These are phyloP conservation scores for Melastoma candidum DNA, from an alignment of 441 rosid genomes.

Conservation along the genomic window DNA sequence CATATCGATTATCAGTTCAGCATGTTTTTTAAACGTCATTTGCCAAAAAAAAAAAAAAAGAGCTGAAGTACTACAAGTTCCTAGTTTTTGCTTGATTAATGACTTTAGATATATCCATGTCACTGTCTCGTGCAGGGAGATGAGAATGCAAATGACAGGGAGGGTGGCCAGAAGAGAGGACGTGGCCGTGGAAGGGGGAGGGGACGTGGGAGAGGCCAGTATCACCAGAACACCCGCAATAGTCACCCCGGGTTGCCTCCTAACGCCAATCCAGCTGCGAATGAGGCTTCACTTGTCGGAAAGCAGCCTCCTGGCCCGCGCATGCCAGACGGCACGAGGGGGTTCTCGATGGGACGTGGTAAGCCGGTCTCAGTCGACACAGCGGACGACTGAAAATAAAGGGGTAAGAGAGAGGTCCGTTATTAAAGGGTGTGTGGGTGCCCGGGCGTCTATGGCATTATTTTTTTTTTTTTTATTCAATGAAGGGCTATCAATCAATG, in stretches of 20 bases:
- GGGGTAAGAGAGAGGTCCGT: too few relatives aligned
- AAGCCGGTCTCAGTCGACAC: slow-evolving; percentile 57
- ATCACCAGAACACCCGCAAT: slow-evolving; percentile 48
- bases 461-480: too few relatives aligned
- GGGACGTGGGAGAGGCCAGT: slow-evolving; percentile 64
- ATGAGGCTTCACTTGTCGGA: slow-evolving; percentile 36
- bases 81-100: too few relatives aligned
- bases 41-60: too few relatives aligned
- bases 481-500: too few relatives aligned
- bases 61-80: too few relatives aligned
- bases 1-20: too few relatives aligned
- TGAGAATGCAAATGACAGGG: slow-evolving; percentile 58
- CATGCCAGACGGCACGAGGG: slow-evolving; percentile 98
- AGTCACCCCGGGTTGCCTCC: slow-evolving; percentile 47
- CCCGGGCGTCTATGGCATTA: too few relatives aligned
- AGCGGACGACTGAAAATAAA: slow-evolving; percentile 16
- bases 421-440: too few relatives aligned
- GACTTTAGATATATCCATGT: neutral
- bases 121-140: slow-evolving; percentile 44
- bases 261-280: slow-evolving; percentile 27
- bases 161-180: slow-evolving; percentile 58
- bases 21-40: too few relatives aligned
- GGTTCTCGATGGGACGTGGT: slow-evolving; percentile 93
- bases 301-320: slow-evolving; percentile 97
- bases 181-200: slow-evolving; percentile 59